Conservation (phyloP, 1,284 basidiomycete genomes). For the Meira miltonrushii region DNA sequence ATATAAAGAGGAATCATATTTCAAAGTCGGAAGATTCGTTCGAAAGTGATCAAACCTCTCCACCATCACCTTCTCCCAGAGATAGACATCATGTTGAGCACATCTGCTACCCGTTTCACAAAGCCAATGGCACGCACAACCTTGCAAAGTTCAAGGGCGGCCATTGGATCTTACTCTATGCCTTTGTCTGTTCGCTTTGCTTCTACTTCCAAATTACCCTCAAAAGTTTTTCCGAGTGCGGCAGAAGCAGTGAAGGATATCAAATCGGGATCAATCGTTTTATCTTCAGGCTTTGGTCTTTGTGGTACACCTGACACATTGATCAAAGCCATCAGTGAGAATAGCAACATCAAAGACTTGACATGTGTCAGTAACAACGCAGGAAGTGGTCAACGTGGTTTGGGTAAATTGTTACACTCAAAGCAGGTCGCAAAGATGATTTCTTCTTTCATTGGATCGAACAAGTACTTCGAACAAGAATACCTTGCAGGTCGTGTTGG, state of each 20-base stretch:
- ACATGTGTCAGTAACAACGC: constrained; percentile 49
- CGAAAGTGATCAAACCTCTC: too few relatives aligned
- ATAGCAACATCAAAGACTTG: constrained; percentile 35
- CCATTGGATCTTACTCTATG: neutral
- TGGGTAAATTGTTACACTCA: constrained; percentile 39
- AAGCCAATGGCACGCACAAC: too few relatives aligned
- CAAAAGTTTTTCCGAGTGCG: constrained; percentile 33
- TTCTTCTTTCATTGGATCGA: constrained; percentile 48
- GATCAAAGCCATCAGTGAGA: constrained; percentile 36
- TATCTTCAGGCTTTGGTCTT: constrained; percentile 49
- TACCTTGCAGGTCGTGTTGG: constrained; percentile 44
- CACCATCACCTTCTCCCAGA: too few relatives aligned
- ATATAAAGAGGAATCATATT: too few relatives aligned
- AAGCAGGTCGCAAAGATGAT: constrained; percentile 43
- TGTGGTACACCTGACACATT: constrained; percentile 51
- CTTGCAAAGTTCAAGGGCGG: too few relatives aligned
- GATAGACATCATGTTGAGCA: too few relatives aligned
- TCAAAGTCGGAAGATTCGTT: too few relatives aligned
- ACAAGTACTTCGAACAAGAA: constrained; percentile 48
- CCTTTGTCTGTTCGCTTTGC: constrained; percentile 2
- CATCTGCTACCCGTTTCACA: too few relatives aligned
- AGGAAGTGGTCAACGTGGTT: constrained; percentile 41
- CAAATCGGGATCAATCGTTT: constrained; percentile 30
- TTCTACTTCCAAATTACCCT: constrained; percentile 14
- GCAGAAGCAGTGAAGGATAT: constrained; percentile 49